Base-by-base conservation (phyloP, 139 green algal genomes). In the Chlamydomonas sp. region DNA sequence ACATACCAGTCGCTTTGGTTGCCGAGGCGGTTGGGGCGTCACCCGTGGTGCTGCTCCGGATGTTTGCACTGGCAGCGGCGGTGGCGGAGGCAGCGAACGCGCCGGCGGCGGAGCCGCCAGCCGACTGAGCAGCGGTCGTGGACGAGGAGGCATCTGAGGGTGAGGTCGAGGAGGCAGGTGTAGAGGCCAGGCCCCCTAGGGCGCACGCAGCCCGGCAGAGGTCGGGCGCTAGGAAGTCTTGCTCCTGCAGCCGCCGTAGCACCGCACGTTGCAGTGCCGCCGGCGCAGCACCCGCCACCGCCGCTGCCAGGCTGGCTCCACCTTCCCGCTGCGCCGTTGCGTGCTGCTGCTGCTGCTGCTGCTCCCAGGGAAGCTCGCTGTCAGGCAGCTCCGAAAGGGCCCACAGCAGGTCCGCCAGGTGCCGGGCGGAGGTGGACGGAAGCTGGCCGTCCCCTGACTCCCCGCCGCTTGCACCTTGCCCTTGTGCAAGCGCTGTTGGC, bases 181-280 rank as follows among this genome's bases (percentile, higher is more conserved):
- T 9, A 14, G 14, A 64, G 0, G 57, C 82, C 62, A 92, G 87
- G 61, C 63, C 78, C 59, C 89, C 91, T 15, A 88, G 78, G 10
- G 91, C 91, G 74, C 89, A 92, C 4, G 90, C 17, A 1, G 79
- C 73, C 0, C 58, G 75, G 16, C 78, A 86, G 59, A 93, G 72
- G 76, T 93, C 88, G 17, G 89, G 91, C 58, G 73, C 91, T 5
- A 92, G 89, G 49, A 93, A 91, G 69, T 91, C 86, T 60, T 90
- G 82, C 17, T 89, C 59, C 3, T 62, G 61, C 8, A 87, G 4
- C 17, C 83, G 62, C 3, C 62, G 12, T 10, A 75, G 72, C 62
- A 85, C 31, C 10, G 71, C 68, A 9, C 78, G 67, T 61, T 85
- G 68, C n/a, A 89, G 76, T 58, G 78, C 79, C 74, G 49, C 63